phyloP scores from a whole-genome alignment of 2,329 filamentous ascomycete species.

The Xylariaceae sp. region DNA sequence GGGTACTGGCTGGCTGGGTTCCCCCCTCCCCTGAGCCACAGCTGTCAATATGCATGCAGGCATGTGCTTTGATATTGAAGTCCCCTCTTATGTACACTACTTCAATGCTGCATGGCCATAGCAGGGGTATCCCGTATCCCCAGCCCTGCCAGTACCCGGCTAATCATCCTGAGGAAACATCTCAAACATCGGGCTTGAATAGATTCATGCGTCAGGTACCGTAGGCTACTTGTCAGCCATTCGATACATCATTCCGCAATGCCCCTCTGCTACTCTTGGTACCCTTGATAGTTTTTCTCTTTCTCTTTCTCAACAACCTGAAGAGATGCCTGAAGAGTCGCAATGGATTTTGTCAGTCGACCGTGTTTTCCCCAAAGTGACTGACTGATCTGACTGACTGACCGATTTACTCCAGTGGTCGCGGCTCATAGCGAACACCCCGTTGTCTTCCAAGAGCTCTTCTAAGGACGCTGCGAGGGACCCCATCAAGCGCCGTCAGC shows the following conservation, averaged over 20 bases:
- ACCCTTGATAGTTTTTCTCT: neutral
- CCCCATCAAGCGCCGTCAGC: conserved; percentile 67
- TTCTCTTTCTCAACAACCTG: conserved; percentile 10
- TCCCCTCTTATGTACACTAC: neutral
- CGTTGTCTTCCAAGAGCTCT: conserved; percentile 62
- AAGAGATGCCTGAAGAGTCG: conserved; percentile 55
- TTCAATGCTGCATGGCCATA: neutral
- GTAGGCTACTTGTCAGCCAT: neutral
- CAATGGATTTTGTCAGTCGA: conserved; percentile 64
- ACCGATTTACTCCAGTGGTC: conserved; percentile 60
- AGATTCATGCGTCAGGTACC: conserved; percentile 17
- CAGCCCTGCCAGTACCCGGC: conserved; percentile 13
- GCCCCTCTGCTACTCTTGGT: conserved; percentile 3
- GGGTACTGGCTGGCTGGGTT: too few relatives aligned
- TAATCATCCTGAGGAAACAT: conserved; percentile 23
- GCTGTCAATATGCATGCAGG: too few relatives aligned
- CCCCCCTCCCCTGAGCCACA: too few relatives aligned
- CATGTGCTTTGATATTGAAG: too few relatives aligned
- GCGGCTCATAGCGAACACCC: conserved; percentile 68
- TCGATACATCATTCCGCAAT: neutral
- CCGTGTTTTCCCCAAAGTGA: conserved; percentile 14
- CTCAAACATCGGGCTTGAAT: conserved; percentile 27
- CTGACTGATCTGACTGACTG: conserved; percentile 28
- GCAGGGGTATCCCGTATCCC: conserved; percentile 1
- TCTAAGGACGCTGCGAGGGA: conserved; percentile 68